Conservation (phyloP, 805 yeast genomes). For the Metschnikowia hibisci region DNA sequence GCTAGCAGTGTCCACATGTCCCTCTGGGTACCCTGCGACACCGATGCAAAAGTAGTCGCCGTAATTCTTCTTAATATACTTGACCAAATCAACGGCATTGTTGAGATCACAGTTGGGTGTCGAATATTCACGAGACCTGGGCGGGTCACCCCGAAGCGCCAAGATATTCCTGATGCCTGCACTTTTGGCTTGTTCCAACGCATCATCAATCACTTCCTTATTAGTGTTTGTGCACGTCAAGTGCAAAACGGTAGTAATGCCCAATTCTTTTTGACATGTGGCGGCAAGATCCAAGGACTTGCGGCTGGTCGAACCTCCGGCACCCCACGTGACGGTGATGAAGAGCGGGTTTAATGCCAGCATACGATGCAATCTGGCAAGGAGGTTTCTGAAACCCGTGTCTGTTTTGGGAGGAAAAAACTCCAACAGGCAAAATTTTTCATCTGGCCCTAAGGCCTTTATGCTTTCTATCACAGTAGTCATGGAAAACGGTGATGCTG, state of each 20-base stretch:
- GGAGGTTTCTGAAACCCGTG: conserved; percentile 75
- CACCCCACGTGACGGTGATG: conserved; percentile 97
- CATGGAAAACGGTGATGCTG: conserved; percentile 8
- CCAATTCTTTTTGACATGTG: conserved; percentile 68
- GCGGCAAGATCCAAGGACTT: conserved; percentile 82
- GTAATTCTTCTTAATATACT: conserved; percentile 64
- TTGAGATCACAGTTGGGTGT: conserved; percentile 54
- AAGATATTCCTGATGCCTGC: conserved; percentile 85
- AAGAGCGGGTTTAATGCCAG: conserved; percentile 83
- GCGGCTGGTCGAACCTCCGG: conserved; percentile 90
- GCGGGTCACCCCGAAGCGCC: conserved; percentile 95
- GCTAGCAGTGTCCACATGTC: conserved; percentile 87
- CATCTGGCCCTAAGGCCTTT: conserved; percentile 43
- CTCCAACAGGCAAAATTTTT: conserved; percentile 78
- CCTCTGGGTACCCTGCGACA: conserved; percentile 98
- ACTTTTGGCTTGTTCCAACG: conserved; percentile 64
- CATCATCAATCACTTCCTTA: conserved; percentile 68
- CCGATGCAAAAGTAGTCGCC: conserved; percentile 89
- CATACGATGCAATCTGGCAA: conserved; percentile 87
- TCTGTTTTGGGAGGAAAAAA: conserved; percentile 98
- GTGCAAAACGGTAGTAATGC: conserved; percentile 89
- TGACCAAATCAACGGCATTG: conserved; percentile 83
- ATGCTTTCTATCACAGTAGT: conserved; percentile 29
- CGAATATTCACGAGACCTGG: conserved; percentile 69
- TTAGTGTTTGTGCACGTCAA: conserved; percentile 95